These are phyloP conservation scores for Thecaphora thlaspeos DNA, from an alignment of 1,284 basidiomycete species.

Conservation along the genomic window DNA sequence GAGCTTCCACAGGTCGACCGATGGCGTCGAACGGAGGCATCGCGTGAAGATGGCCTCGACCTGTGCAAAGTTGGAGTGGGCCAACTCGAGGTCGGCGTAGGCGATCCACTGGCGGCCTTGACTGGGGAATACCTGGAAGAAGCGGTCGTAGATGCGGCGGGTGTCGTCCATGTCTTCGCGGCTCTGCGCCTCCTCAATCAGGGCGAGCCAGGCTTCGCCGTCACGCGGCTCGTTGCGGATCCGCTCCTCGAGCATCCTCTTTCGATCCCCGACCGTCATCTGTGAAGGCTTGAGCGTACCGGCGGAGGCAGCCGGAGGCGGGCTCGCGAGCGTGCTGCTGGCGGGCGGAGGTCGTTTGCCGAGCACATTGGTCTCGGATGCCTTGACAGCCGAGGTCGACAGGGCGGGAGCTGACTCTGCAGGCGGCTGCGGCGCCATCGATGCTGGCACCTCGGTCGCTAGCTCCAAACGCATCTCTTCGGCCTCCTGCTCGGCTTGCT, in stretches of 20 bases:
- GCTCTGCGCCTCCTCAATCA: slow-evolving; percentile 69
- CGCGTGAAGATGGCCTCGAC: slow-evolving; percentile 67
- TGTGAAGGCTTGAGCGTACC: slow-evolving; percentile 4
- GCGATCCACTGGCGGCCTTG: slow-evolving; percentile 60
- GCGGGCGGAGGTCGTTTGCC: slow-evolving; percentile 1
- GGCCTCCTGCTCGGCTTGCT: neutral
- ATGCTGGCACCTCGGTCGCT: neutral
- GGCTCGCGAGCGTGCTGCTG: too few relatives aligned
- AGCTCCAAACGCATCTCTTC: neutral
- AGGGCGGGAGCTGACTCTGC: neutral
- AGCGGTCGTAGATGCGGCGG: slow-evolving; percentile 70
- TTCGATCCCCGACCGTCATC: slow-evolving; percentile 27
- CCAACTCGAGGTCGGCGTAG: slow-evolving; percentile 76
- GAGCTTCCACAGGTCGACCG: slow-evolving; percentile 82
- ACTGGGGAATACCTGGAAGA: slow-evolving; percentile 75
- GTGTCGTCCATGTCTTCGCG: slow-evolving; percentile 70
- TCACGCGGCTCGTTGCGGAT: slow-evolving; percentile 65
- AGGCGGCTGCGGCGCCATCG: slow-evolving; percentile 2
- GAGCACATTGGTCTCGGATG: slow-evolving; percentile 8
- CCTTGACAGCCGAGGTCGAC: neutral
- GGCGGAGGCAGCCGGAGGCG: too few relatives aligned
- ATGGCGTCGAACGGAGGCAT: slow-evolving; percentile 76
- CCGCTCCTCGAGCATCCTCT: slow-evolving; percentile 37
- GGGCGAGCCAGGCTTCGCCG: slow-evolving; percentile 69
- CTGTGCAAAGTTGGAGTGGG: slow-evolving; percentile 66